Percentiles rank a stretch among this genome's conserved stretches.
These are phyloP conservation scores for Geranium brycei DNA, from an alignment of 345 rosid species.

Conservation along the genomic window DNA sequence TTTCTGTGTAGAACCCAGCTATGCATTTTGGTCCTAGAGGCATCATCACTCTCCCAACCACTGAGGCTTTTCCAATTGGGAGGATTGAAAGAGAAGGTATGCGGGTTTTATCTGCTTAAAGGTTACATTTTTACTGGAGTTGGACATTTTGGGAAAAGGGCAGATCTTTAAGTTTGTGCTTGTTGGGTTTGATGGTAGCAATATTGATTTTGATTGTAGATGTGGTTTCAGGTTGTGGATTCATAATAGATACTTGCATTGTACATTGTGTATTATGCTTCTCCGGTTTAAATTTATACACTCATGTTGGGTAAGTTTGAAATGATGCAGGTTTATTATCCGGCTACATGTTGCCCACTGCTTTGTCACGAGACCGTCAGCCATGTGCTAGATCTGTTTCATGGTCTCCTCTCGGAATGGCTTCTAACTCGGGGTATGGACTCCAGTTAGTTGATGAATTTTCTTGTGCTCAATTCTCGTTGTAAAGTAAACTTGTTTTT, in stretches of 20 bases:
- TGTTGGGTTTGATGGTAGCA: too few relatives aligned
- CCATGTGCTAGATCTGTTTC: conserved; percentile 66
- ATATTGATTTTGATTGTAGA: background rate
- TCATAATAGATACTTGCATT: too few relatives aligned
- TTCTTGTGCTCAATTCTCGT: background rate
- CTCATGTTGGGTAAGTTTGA: background rate
- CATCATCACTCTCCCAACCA: conserved; percentile 40
- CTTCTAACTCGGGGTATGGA: conserved; percentile 59
- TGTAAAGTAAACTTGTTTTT: background rate
- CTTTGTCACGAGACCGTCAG: conserved; percentile 52
- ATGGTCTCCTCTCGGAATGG: conserved; percentile 95
- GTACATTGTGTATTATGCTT: too few relatives aligned
- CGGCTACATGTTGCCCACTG: conserved; percentile 47
- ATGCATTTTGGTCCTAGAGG: conserved; percentile 78
- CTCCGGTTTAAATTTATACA: too few relatives aligned
- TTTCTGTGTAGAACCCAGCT: conserved; percentile 58
- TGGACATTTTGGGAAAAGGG: background rate
- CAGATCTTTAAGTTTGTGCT: background rate
- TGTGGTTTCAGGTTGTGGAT: background rate
- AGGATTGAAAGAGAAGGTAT: conserved; percentile 50
- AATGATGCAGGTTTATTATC: conserved; percentile 40
- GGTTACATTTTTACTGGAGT: background rate
- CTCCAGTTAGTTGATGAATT: background rate
- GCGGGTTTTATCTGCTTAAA: background rate
- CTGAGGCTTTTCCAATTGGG: conserved; percentile 53